Evolutionary conservation across 2,329 filamentous ascomycete species (phyloP).

Genomic region (Scedosporium minutisporum): DNA sequence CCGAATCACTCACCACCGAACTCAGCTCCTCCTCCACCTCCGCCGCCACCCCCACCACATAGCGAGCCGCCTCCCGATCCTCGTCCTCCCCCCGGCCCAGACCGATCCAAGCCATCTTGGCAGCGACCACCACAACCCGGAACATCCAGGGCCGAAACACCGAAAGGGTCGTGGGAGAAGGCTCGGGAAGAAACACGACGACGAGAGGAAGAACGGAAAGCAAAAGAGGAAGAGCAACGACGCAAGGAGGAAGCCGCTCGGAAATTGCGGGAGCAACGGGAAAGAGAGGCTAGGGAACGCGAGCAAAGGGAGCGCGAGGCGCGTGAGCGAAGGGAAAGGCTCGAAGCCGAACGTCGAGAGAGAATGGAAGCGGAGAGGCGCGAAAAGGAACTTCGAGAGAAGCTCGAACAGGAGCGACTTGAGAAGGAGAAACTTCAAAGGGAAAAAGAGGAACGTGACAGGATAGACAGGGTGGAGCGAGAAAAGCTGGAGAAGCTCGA

Average conservation of each 20-base stretch:
- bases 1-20: conserved; percentile 21
- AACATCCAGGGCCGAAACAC: conserved; percentile 5
- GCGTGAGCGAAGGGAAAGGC: conserved; percentile 10
- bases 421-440: conserved; percentile 22
- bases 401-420: conserved; percentile 20
- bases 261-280: conserved; percentile 43
- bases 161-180: conserved; percentile 49
- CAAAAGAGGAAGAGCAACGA: conserved; percentile 50
- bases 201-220: conserved; percentile 54
- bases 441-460: conserved; percentile 32
- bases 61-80: conserved; percentile 20
- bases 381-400: conserved; percentile 26
- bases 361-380: conserved; percentile 10
- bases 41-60: conserved; percentile 28
- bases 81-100: conserved; percentile 17
- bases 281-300: conserved; percentile 48
- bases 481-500: conserved; percentile 15
- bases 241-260: conserved; percentile 46
- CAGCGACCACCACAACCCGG: conserved; percentile 19
- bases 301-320: conserved; percentile 10
- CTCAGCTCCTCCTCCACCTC: conserved; percentile 9
- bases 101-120: conserved; percentile 28
- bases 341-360: conserved; percentile 10
- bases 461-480: conserved; percentile 19
- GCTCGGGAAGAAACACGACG: conserved; percentile 57